Base-by-base conservation (phyloP, 208 protist species). In the Angomonas ambiguus region DNA sequence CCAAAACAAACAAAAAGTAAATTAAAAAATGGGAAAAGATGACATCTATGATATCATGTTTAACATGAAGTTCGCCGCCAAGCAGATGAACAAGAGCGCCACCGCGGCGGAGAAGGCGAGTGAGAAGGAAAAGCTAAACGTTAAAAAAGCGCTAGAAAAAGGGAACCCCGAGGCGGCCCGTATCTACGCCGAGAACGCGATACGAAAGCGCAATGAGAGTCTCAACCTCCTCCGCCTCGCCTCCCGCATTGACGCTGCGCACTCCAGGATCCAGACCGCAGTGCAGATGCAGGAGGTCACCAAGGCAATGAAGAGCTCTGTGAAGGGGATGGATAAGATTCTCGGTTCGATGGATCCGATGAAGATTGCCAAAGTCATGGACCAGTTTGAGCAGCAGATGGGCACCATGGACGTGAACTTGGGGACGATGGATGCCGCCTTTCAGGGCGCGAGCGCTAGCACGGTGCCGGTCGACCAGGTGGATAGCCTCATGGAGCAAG, bases 171-270 rank as follows among this genome's bases (percentile, higher is more conserved):
- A 99, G 51, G 97, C 96, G 1, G 98, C 98, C n/a, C 87, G 96
- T 60, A 99, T 99, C 53, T 99, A 99, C 83, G 97, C 98, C 10
- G 87, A 99, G 77, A 99, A 99, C 68, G 87, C 96, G 0, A 99
- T 99, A 60, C 80, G 98, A 8, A 98, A 99, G 76, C 87, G 97
- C 69, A 98, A 97, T 60, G 93, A 99, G 71, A 63, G 73, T 22
- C 69, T 97, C 16, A 99, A 99, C 80, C 98, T 97, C 77, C 80
- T 99, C 16, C 72, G 96, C 25, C 88, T 99, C 48, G 62, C 92
- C 51, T 96, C 93, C 5, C 91, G 98, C 38, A 72, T 99, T 2
- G 98, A 99, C 73, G 98, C 96, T 0, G 96, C 98, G 0, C 82
- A 93, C 13, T 93, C 88, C 2, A 85, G 97, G 18, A 76, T 99